A percentile compares a stretch with the other conserved stretches of the same genome.
Evolutionary conservation across 2,329 filamentous ascomycete species (phyloP).

Genomic region (Fusarium haematococcum): DNA sequence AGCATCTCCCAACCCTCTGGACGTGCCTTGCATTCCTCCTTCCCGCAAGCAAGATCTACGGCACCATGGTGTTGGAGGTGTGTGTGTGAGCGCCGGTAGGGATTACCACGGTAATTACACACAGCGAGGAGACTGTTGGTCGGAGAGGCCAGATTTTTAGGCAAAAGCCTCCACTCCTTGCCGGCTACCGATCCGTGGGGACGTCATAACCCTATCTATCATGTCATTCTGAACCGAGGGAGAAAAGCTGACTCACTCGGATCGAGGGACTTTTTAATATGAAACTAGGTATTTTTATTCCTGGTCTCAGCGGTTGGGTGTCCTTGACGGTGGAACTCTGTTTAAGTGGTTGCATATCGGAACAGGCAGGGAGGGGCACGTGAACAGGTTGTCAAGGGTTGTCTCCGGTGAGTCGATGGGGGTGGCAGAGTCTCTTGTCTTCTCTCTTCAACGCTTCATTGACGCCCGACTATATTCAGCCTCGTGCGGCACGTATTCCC

Average conservation of each 20-base stretch:
- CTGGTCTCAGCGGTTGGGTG: neutral
- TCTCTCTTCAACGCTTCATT: neutral
- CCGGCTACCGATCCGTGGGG: constrained; percentile 16
- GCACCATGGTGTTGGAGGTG: neutral
- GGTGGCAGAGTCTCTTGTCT: constrained; percentile 8
- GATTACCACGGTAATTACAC: neutral
- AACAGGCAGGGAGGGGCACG: constrained; percentile 8
- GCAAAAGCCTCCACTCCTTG: constrained; percentile 40
- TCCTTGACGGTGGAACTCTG: neutral
- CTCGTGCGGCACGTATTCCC: constrained; percentile 32
- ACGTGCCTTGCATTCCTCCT: constrained; percentile 30
- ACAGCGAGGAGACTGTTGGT: neutral
- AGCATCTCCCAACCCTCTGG: neutral
- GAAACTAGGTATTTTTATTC: constrained; percentile 1
- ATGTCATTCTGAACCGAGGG: neutral
- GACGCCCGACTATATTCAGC: constrained; percentile 16
- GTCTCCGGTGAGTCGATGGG: constrained; percentile 24
- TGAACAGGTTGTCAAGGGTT: neutral
- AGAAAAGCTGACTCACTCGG: constrained; percentile 19
- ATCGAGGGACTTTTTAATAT: constrained; percentile 18
- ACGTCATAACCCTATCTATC: constrained; percentile 13
- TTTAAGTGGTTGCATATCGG: constrained; percentile 36
- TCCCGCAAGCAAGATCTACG: constrained; percentile 18
- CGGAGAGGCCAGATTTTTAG: constrained; percentile 24
- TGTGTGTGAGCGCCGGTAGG: neutral